phyloP scores from a whole-genome alignment of 129 eudicot genomes.

The Flaveria linearis region DNA sequence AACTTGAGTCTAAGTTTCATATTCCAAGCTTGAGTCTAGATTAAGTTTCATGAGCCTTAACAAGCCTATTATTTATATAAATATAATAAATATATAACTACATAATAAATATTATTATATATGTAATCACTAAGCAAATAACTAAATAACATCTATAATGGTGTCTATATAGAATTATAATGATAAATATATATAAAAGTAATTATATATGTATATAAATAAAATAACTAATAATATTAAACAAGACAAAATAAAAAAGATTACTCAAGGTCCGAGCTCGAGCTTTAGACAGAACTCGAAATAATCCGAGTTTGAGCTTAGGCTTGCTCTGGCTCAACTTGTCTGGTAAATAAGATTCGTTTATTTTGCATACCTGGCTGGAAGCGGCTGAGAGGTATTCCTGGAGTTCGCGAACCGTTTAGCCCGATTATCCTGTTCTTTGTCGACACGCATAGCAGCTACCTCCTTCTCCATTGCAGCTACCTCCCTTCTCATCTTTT shows the following conservation, averaged over 20 bases:
- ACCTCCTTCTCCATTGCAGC: conserved; percentile 98
- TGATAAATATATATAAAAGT: neutral
- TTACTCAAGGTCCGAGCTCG: neutral
- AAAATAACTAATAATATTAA: neutral
- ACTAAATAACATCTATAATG: too few relatives aligned
- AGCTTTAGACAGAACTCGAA: neutral
- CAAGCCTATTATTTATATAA: too few relatives aligned
- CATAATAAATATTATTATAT: too few relatives aligned
- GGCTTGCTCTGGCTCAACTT: neutral
- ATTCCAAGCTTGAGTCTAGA: too few relatives aligned
- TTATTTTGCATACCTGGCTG: conserved; percentile 62
- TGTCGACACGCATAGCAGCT: conserved; percentile 88
- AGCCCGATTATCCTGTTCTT: conserved; percentile 83
- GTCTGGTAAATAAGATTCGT: neutral
- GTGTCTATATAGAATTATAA: too few relatives aligned
- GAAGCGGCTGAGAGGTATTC: conserved; percentile 69
- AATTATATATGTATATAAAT: neutral
- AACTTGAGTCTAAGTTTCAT: neutral
- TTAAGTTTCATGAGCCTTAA: neutral
- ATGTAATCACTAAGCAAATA: too few relatives aligned
- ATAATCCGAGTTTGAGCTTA: neutral
- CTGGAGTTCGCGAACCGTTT: conserved; percentile 63
- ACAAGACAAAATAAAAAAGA: too few relatives aligned
- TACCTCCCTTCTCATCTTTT: conserved; percentile 90
- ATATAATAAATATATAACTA: too few relatives aligned